Percentiles rank a stretch among this genome's conserved stretches.
phyloP scores from a whole-genome alignment of 1,284 basidiomycete genomes.

The Bondarzewia mesenterica region DNA sequence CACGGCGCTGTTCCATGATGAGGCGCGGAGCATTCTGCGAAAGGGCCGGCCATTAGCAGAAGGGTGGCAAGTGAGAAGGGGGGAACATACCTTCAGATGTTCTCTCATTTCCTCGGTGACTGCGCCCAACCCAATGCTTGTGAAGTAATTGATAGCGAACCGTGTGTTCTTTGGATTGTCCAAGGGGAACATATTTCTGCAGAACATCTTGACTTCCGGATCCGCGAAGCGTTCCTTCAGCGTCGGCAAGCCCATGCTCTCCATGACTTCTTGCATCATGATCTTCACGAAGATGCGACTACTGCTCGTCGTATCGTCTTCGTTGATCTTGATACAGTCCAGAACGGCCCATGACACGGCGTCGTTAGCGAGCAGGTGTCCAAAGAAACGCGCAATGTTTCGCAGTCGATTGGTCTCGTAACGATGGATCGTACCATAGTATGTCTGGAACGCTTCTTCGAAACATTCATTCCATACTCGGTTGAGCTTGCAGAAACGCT shows the following conservation, averaged over 20 bases:
- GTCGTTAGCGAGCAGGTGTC: slow-evolving; percentile 82
- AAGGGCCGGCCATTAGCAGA: background rate
- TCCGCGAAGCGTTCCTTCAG: slow-evolving; percentile 85
- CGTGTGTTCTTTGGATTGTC: slow-evolving; percentile 96
- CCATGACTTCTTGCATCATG: slow-evolving; percentile 90
- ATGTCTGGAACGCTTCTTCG: slow-evolving; percentile 83
- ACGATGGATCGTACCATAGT: slow-evolving; percentile 95
- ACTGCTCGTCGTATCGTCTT: slow-evolving; percentile 95
- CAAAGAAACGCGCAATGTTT: slow-evolving; percentile 96
- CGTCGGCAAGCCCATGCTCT: slow-evolving; percentile 83
- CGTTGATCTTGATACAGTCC: slow-evolving; percentile 86
- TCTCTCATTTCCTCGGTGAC: slow-evolving; percentile 96
- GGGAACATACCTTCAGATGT: slow-evolving; percentile 70
- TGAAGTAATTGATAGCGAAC: slow-evolving; percentile 98
- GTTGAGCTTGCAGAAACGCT: slow-evolving; percentile 94
- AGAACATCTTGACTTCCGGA: slow-evolving; percentile 69
- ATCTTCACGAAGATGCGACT: slow-evolving; percentile 98
- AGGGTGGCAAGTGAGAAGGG: slow-evolving; percentile 4
- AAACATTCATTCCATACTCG: slow-evolving; percentile 88
- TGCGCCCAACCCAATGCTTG: slow-evolving; percentile 85
- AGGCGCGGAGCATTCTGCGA: slow-evolving; percentile 80
- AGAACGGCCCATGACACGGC: slow-evolving; percentile 86
- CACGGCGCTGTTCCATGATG: slow-evolving; percentile 88
- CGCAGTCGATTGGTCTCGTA: slow-evolving; percentile 98
- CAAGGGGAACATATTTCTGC: slow-evolving; percentile 86